phyloP scores from a whole-genome alignment of 1,284 basidiomycete genomes.

The Apiotrichum gamsii region DNA sequence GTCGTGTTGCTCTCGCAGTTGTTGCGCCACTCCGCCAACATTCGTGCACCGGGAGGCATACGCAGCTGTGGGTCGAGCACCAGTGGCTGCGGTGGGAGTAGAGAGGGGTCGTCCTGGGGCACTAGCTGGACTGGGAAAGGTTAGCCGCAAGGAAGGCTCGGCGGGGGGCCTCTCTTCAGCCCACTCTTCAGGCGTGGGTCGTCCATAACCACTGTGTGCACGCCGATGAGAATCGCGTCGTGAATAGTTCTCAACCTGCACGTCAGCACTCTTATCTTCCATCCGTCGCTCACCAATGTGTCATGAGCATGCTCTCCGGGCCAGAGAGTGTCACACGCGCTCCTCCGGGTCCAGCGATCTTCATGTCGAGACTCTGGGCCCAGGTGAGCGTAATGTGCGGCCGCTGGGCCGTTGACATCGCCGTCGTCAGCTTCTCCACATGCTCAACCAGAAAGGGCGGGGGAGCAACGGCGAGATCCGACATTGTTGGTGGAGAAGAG shows the following conservation, averaged over 20 bases:
- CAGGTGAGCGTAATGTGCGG: constrained; percentile 73
- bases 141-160: neutral
- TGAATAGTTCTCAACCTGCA: constrained; percentile 80
- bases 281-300: constrained; percentile 80
- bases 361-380: constrained; percentile 89
- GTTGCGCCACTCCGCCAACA: constrained; percentile 50
- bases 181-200: constrained; percentile 86
- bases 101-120: constrained; percentile 17
- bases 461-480: no score
- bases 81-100: constrained; percentile 63
- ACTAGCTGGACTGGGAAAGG: constrained; percentile 32
- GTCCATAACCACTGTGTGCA: constrained; percentile 84
- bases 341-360: constrained; percentile 73
- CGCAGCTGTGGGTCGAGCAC: constrained; percentile 73
- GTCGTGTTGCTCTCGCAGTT: constrained; percentile 5
- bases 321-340: constrained; percentile 77
- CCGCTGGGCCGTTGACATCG: constrained; percentile 6
- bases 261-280: no score
- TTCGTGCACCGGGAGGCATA: constrained; percentile 62
- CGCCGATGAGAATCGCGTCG: constrained; percentile 84
- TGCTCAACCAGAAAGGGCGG: constrained; percentile 8
- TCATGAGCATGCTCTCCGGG: constrained; percentile 84
- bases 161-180: no score
- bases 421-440: constrained; percentile 3
- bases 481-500: no score